Evolutionary conservation across 768 basidiomycete genomes (phyloP).

Genomic region (Mycena kentingensis): DNA sequence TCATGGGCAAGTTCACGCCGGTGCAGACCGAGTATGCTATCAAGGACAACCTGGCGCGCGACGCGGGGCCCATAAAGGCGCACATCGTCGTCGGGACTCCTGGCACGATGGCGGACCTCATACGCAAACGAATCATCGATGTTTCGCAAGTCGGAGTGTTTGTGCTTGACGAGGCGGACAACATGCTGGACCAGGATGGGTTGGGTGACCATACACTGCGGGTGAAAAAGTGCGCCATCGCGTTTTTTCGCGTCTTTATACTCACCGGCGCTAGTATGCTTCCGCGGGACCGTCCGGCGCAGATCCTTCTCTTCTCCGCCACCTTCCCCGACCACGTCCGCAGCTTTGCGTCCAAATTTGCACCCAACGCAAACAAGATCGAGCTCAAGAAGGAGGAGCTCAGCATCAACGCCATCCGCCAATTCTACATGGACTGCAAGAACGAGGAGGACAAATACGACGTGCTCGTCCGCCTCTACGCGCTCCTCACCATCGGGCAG

Average conservation of each 20-base stretch:
- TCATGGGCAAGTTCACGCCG: conserved; percentile 93
- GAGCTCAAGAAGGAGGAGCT: conserved; percentile 93
- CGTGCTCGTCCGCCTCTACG: conserved; percentile 87
- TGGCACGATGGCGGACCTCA: conserved; percentile 89
- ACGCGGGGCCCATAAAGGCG: conserved; percentile 69
- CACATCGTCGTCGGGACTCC: conserved; percentile 97
- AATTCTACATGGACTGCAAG: conserved; percentile 97
- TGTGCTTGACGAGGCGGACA: conserved; percentile 97
- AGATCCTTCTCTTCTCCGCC: conserved; percentile 96
- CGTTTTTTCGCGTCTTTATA: no score
- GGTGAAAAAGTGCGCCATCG: conserved; percentile 94
- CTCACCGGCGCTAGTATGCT: no score
- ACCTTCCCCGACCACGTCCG: conserved; percentile 96
- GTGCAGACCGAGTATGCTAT: conserved; percentile 96
- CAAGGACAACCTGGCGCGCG: conserved; percentile 76
- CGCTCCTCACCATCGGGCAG: conserved; percentile 91
- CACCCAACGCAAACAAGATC: conserved; percentile 94
- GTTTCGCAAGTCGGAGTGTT: conserved; percentile 83
- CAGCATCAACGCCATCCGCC: conserved; percentile 90
- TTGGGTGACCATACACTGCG: conserved; percentile 91
- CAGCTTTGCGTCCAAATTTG: conserved; percentile 88
- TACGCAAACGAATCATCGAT: conserved; percentile 76
- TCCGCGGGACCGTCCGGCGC: conserved; percentile 53
- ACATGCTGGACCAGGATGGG: conserved; percentile 95
- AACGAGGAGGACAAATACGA: conserved; percentile 94